phyloP scores from a whole-genome alignment of 257 asterid genomes.

The Scutellaria galericulata region DNA sequence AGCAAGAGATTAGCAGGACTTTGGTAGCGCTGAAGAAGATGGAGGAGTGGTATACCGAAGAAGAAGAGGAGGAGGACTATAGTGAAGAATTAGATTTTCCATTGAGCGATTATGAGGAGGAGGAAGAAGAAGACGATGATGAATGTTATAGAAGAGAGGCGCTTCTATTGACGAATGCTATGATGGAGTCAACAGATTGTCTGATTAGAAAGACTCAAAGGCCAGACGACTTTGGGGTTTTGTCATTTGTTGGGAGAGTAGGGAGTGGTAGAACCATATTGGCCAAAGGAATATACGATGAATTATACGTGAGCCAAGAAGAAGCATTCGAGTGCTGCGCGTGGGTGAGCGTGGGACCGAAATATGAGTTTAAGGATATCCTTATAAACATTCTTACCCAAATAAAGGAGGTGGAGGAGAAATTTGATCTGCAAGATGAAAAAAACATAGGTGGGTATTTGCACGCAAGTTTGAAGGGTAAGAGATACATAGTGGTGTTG shows the following conservation, averaged over 20 bases:
- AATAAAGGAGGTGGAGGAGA: not conserved
- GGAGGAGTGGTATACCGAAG: not conserved
- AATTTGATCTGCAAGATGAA: not conserved
- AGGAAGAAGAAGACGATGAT: too few species aligned
- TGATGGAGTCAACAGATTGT: not conserved
- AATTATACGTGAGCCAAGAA: not conserved
- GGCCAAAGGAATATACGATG: not conserved
- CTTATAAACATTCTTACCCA: not conserved
- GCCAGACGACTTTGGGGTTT: slow-evolving; percentile 17
- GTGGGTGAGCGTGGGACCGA: slow-evolving; percentile 13
- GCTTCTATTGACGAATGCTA: too few species aligned
- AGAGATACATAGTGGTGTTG: not conserved
- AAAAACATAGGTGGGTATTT: not conserved
- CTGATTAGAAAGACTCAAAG: not conserved
- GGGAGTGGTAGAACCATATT: not conserved
- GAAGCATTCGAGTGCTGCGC: slow-evolving; percentile 4
- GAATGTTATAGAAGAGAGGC: too few species aligned
- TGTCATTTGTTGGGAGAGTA: not conserved
- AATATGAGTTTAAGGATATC: not conserved
- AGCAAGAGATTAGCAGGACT: too few species aligned
- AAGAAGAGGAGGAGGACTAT: not conserved
- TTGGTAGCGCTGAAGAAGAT: not conserved
- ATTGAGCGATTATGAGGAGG: not conserved
- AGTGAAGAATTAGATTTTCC: not conserved
- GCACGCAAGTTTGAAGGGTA: not conserved